Base-by-base conservation (phyloP, 768 basidiomycete genomes). In the Mycena floridula region DNA sequence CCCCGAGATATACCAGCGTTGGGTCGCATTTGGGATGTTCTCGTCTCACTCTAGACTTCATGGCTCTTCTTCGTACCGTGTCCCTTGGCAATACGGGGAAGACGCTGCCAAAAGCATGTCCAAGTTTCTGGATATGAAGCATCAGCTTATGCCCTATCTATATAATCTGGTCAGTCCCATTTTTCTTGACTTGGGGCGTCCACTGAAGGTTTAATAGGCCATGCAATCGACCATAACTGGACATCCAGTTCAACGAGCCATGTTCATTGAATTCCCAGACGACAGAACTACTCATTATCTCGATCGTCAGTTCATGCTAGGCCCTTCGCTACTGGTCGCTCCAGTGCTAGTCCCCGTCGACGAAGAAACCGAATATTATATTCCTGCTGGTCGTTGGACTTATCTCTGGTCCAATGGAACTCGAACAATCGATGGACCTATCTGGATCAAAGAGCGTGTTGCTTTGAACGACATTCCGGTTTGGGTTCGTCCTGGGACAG, bases 81-180 rank as follows among this genome's bases (percentile, higher is more conserved):
- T 89, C 2, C 85, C 85, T 2, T 89, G 84, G 85, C 69, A 79
- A 45, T 85, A 82, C 51, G 83, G 84, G 11, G 81, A 81, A 59
- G 80, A 76, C n/a, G 76, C 83, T 5, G 79, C 79, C 5, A 70
- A 70, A 48, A 74, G 69, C 54, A 80, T 82, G 79, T 69, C 79
- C 11, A 73, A 65, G 50, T 72, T 82, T 58, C 62, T 85, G 37
- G 72, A 80, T 44, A 68, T 72, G 8, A 87, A 85, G 57, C 75
- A 85, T 61, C 64, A 82, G 27, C 63, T 89, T 41, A 86, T 86
- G 83, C 86, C 85, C 0, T 86, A 87, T 58, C 59, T 89, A 12
- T 81, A 81, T 48, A 60, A 71, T 38, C 61, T 78, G 46, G 78
- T 79, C 50, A 46, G 70, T n/a, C n/a, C 22, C 15, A 21, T 36